These are phyloP conservation scores for Sisymbrium altissimum DNA, from an alignment of 345 rosid genomes.

Conservation along the genomic window DNA sequence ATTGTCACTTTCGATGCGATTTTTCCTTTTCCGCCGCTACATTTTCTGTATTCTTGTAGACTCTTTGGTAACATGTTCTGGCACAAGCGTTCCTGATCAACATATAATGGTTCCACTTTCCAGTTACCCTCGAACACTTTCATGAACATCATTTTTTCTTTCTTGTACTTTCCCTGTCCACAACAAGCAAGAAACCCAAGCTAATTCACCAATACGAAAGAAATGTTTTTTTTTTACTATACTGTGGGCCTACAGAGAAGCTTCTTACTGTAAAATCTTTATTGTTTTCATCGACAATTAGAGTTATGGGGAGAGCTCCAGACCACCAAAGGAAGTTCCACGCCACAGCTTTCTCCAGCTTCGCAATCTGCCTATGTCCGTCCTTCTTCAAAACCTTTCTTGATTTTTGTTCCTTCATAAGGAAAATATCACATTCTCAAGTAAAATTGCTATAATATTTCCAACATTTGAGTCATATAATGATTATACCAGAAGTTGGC, in stretches of 20 bases:
- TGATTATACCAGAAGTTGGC: background rate
- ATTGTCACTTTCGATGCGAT: too few relatives aligned
- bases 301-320: background rate
- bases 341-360: background rate
- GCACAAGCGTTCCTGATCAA: constrained; percentile 59
- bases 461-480: background rate
- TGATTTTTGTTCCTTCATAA: background rate
- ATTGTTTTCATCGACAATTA: background rate
- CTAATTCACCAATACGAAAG: background rate
- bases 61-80: constrained; percentile 51
- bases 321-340: background rate
- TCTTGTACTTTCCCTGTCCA: constrained; percentile 65
- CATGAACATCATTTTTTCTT: constrained; percentile 66
- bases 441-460: background rate
- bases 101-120: constrained; percentile 60
- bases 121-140: constrained; percentile 69
- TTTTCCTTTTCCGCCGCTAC: constrained; percentile 65
- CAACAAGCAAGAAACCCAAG: background rate
- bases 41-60: constrained; percentile 53
- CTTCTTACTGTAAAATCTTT: background rate
- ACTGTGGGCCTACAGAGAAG: background rate
- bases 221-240: background rate
- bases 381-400: constrained; percentile 9
- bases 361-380: background rate
- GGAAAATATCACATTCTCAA: background rate